Base-by-base conservation (phyloP, 2,329 filamentous ascomycete genomes). In the Colletotrichum kahawae region DNA sequence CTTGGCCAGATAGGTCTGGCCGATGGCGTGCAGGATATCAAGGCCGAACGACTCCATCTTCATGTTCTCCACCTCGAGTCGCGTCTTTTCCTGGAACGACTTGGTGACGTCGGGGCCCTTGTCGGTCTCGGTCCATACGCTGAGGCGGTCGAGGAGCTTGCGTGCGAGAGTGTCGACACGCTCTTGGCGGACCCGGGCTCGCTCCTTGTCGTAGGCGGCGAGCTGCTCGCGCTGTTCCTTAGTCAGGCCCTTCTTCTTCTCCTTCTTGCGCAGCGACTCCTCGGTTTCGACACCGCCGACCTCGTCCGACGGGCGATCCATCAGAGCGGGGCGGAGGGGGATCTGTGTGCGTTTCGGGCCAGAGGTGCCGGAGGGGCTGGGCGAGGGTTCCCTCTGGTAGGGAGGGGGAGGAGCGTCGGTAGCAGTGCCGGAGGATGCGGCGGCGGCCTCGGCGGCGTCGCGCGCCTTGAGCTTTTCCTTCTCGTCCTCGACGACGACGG, bases 1-100 rank as follows among this genome's bases (percentile, higher is more conserved):
- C 86, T 98, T 98, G 83, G 93, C 92, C 33, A 97, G 86, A 84
- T 99, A 99, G 5, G 95, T 98, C 79, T 94, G 90, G 18, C 97
- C 97, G 80, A 99, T 97, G 60, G 97, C 96, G 84, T 98, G 96
- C 64, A 98, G 89, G 79, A 98, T 98, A 77, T 99, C 97, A 56
- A 99, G 90, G 67, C 97, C 97, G 80, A 99, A 99, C 1, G 95
- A 97, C 86, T 99, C 97, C 95, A 99, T 99, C 90, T 98, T 99
- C 80, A 99, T 89, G 82, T 98, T 98, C 87, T 99, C 97, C 31
- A 98, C 95, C 86, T 99, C 97, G 54, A 98, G 92, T 54, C 93
- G 92, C 79, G 95, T 98, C 91, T 99, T 98, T 83, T 96, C 95
- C 83, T 96, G 93, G 88, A 98, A 99, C 0, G 97, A 95, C 73